Base-by-base conservation (phyloP, 805 yeast species). In the Suhomyces kilbournensis region DNA sequence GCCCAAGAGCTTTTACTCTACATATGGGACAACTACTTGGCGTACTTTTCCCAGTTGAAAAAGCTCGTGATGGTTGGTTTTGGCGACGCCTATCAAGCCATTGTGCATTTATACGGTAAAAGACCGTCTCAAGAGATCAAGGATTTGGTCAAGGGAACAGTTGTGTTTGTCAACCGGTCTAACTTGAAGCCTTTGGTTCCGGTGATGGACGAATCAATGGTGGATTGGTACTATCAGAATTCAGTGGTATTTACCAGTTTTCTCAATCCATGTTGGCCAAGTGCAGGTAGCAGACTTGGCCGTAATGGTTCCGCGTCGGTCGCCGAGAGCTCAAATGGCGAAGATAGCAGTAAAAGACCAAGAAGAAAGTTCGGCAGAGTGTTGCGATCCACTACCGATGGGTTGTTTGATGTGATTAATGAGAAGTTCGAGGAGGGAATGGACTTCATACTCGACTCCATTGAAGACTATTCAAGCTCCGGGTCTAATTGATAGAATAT, bases 361-460 rank as follows among this genome's bases (percentile, higher is more conserved):
- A 82, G 98, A 65, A 84, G 89, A 68, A 93, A 91, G 68, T 90
- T 85, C 63, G 99, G 99, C 20, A 80, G 97, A 54, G 97, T 94
- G 2, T 69, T 92, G 49, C 83, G 85, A 60, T 81, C 94, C 5
- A 83, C 84, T 44, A 72, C 77, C 23, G 93, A 87, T 60, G 91
- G 93, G 1, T 64, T 92, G 53, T 86, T 83, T 71, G 88, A 87
- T 54, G 82, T 90, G 12, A 79, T 90, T 49, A 85, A 84, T 54
- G 97, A 90, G 65, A 76, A 91, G 64, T 88, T 89, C 58, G 90
- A 86, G 28, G 97, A 91, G 62, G 88, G 92, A 1, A 79, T 88
- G 15, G 97, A 90, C 62, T 92, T 90, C 64, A 82, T 93, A 39
- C 70, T 86, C 56, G 96, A 89, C 61, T 83, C 91, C 1, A 75